Conservation (phyloP, 208 protist species). For the Trypanosoma lewisi region DNA sequence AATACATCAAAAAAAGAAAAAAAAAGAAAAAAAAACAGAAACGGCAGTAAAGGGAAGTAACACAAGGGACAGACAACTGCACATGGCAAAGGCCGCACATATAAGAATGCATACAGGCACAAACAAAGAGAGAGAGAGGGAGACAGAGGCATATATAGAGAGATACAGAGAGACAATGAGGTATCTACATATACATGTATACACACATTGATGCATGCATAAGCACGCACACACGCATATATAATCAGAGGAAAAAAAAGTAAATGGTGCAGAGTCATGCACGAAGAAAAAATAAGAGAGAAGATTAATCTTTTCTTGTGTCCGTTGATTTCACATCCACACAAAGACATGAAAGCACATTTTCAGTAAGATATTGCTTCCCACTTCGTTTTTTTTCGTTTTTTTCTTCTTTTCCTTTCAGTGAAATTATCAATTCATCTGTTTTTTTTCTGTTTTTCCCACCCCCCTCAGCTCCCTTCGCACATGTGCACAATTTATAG, state of each 20-base stretch:
- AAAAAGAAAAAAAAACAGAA: neutral
- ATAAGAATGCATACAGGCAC: slow-evolving; percentile 14
- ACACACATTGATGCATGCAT: slow-evolving; percentile 20
- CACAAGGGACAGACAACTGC: no score
- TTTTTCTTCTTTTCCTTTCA: no score
- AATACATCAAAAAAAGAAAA: neutral
- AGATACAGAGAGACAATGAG: neutral
- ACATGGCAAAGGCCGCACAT: slow-evolving; percentile 7
- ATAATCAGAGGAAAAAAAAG: slow-evolving; percentile 15
- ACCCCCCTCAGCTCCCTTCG: no score
- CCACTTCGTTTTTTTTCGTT: no score
- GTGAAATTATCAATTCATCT: no score
- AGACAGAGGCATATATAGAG: neutral
- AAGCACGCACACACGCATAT: slow-evolving; percentile 16
- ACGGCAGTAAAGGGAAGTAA: neutral
- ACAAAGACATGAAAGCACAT: no score
- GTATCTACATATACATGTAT: slow-evolving; percentile 19
- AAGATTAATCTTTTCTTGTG: no score
- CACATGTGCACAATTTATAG: no score
- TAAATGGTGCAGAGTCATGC: neutral
- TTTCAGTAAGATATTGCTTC: no score
- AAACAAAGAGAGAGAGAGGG: slow-evolving; percentile 17
- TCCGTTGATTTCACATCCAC: no score
- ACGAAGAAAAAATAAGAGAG: slow-evolving; percentile 2
- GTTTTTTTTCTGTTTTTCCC: no score